Evolutionary conservation across 106 monocot species (phyloP), one percentile per base, ranked within the genome.

Genomic region (Dioscorea zingiberensis): DNA sequence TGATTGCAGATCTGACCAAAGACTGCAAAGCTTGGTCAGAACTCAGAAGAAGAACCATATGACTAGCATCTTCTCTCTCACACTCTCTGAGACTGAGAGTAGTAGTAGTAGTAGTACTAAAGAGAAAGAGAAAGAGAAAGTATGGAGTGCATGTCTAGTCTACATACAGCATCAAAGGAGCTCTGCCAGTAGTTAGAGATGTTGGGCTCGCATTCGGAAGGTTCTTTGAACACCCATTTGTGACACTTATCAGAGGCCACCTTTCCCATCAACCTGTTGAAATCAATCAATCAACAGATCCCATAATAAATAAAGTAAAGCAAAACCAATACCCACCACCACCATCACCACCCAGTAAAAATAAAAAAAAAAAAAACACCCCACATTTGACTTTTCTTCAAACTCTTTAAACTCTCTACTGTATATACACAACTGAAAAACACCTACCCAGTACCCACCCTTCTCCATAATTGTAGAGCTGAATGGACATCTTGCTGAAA

Each of bases 401-500:
- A n/a, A n/a, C n/a, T n/a, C n/a, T n/a, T n/a, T n/a, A n/a, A n/a
- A n/a, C n/a, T n/a, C n/a, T n/a, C n/a, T n/a, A n/a, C n/a, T 51
- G 14, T 51, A 19, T 51, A 19, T 51, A 1, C 14, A 16, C 15
- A 18, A 51, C 15, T 56, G n/a, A 21, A 54, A 80, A 59, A 25
- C 79, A 82, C 79, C 77, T 87, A 87, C 87, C 78, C 68, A 84
- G 82, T 79, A 92, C 92, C 85, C 92, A 93, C 93, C 93, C 93
- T 88, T 93, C 93, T 88, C 93, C 93, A 62, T 93, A 93, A 71
- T 93, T 93, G 65, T 93, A 93, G 27, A 93, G 85, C 75, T 93
- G 89, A 58, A 93, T 93, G 65, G 93, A 93, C 93, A 93, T 93
- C 89, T 93, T 93, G 85, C 88, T 86, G 83, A 93, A 93, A 58